These are phyloP conservation scores for Lentinula aciculospora DNA, from an alignment of 768 basidiomycete species.

Conservation along the genomic window DNA sequence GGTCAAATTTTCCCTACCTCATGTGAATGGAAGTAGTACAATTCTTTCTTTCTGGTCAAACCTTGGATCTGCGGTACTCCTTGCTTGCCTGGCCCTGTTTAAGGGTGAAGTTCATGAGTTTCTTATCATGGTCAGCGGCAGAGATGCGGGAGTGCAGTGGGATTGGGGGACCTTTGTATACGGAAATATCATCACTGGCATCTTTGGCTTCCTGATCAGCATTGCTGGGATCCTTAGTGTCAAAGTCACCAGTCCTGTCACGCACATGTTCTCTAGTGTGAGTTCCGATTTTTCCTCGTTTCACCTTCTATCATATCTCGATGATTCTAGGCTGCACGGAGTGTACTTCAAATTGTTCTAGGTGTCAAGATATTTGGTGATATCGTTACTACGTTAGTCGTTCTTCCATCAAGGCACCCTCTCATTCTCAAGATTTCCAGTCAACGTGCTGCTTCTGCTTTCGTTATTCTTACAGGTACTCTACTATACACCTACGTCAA, in stretches of 20 bases:
- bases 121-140: constrained; percentile 31
- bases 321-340: constrained; percentile 64
- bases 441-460: constrained; percentile 55
- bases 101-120: constrained; percentile 61
- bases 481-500: constrained; percentile 64
- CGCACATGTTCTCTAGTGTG: constrained; percentile 70
- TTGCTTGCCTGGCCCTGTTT: constrained; percentile 56
- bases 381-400: constrained; percentile 50
- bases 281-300: constrained; percentile 8
- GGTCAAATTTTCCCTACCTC: constrained; percentile 65
- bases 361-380: constrained; percentile 69
- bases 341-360: constrained; percentile 69
- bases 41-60: constrained; percentile 77
- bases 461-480: constrained; percentile 60
- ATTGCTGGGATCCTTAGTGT: constrained; percentile 75
- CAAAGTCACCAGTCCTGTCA: constrained; percentile 80
- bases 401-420: background rate
- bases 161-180: constrained; percentile 23
- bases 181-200: constrained; percentile 40
- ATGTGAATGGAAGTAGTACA: constrained; percentile 67
- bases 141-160: constrained; percentile 14
- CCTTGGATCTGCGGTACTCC: constrained; percentile 51
- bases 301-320: background rate
- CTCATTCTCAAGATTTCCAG: constrained; percentile 19
- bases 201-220: constrained; percentile 76